Percentiles rank a stretch among this genome's conserved stretches.
phyloP scores from a whole-genome alignment of 2,329 filamentous ascomycete species.

The Fusarium euwallaceae region DNA sequence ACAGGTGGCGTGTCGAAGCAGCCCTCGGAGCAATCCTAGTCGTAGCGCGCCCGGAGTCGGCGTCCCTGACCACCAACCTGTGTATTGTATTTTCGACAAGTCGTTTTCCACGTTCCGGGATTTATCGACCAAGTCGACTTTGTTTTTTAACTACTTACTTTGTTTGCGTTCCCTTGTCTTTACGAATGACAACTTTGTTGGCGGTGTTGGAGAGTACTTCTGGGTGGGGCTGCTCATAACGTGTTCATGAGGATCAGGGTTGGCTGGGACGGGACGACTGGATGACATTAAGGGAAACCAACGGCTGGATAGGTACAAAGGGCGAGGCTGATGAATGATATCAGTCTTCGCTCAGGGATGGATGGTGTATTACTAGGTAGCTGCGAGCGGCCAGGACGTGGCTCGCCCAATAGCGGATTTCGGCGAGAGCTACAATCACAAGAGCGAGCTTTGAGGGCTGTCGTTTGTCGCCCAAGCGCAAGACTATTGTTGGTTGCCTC shows the following conservation, averaged over 20 bases:
- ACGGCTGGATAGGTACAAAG: slow-evolving; percentile 15
- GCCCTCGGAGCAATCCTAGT: slow-evolving; percentile 47
- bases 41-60: slow-evolving; percentile 9
- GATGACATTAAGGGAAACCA: not conserved
- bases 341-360: slow-evolving; percentile 10
- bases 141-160: slow-evolving; percentile 18
- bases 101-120: slow-evolving; percentile 19
- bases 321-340: slow-evolving; percentile 8
- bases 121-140: slow-evolving; percentile 24
- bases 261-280: slow-evolving; percentile 9
- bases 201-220: slow-evolving; percentile 35
- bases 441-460: slow-evolving; percentile 31
- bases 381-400: slow-evolving; percentile 25
- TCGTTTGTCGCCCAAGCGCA: slow-evolving; percentile 26
- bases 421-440: slow-evolving; percentile 38
- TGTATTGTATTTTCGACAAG: slow-evolving; percentile 45
- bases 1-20: slow-evolving; percentile 49
- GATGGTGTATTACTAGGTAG: slow-evolving; percentile 38
- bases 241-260: slow-evolving; percentile 38
- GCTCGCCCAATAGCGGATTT: slow-evolving; percentile 33
- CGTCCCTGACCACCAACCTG: slow-evolving; percentile 14
- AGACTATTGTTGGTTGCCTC: not conserved
- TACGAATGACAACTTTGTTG: slow-evolving; percentile 30
- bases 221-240: slow-evolving; percentile 29
- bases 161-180: slow-evolving; percentile 28